A percentile compares a stretch with the other conserved stretches of the same genome.
Conservation (phyloP, 1,284 basidiomycete genomes). For the Flammula alnicola region DNA sequence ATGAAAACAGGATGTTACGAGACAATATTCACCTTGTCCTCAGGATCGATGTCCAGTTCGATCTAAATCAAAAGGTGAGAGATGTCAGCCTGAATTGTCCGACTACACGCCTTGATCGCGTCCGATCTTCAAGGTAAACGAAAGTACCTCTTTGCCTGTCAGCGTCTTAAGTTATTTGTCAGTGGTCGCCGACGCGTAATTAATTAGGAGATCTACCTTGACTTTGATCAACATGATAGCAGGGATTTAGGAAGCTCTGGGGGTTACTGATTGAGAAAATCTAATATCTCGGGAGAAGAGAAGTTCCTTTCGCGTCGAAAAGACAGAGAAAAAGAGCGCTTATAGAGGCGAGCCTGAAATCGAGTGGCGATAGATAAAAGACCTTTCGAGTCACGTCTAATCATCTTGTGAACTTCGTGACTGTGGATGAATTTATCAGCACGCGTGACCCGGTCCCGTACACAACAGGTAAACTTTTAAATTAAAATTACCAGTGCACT, state of each 20-base stretch:
- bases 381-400: neutral
- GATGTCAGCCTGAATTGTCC: neutral
- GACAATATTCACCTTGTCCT: constrained; percentile 74
- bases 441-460: constrained; percentile 1
- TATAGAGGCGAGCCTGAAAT: neutral
- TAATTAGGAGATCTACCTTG: constrained; percentile 56
- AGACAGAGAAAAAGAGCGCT: neutral
- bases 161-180: constrained; percentile 66
- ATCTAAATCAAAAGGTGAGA: constrained; percentile 55
- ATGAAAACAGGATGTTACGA: neutral
- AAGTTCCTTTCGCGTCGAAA: neutral
- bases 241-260: neutral
- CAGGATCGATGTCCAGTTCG: constrained; percentile 94
- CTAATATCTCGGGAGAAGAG: neutral
- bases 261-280: neutral
- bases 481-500: neutral
- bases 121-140: constrained; percentile 14
- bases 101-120: constrained; percentile 2
- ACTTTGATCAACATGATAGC: constrained; percentile 79
- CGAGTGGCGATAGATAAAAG: constrained; percentile 2
- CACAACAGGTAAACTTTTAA: neutral
- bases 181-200: constrained; percentile 19
- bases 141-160: constrained; percentile 86
- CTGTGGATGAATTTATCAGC: neutral
- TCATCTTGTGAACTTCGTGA: constrained; percentile 3